A percentile compares a stretch with the other conserved stretches of the same genome.
Conservation (phyloP, 768 basidiomycete species). For the Strobilomyces confusus region DNA sequence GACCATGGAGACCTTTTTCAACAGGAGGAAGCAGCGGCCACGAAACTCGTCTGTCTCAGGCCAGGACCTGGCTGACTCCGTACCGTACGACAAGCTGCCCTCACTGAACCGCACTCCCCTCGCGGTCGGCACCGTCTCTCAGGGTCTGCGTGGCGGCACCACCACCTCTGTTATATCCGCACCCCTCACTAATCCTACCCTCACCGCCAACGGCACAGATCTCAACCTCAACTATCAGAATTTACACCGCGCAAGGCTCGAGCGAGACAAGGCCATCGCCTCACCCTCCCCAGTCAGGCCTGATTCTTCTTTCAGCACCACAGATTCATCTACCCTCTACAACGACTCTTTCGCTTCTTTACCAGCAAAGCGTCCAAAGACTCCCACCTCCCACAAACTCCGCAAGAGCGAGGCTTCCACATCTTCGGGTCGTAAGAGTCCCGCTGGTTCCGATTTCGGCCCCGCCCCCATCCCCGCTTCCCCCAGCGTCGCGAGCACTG, state of each 20-base stretch:
- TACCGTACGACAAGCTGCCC: slow-evolving; percentile 69
- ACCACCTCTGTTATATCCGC: slow-evolving; percentile 56
- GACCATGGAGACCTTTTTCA: slow-evolving; percentile 64
- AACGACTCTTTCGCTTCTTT: slow-evolving; percentile 44
- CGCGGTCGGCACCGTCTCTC: slow-evolving; percentile 51
- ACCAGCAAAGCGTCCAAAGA: slow-evolving; percentile 35
- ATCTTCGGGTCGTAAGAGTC: slow-evolving; percentile 46
- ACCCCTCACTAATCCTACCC: slow-evolving; percentile 78
- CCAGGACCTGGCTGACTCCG: slow-evolving; percentile 62
- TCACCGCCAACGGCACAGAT: slow-evolving; percentile 68
- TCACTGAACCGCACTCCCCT: slow-evolving; percentile 54
- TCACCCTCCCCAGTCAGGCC: slow-evolving; percentile 34
- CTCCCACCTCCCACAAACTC: slow-evolving; percentile 32
- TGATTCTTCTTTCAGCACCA: slow-evolving; percentile 49
- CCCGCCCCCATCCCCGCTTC: slow-evolving; percentile 36
- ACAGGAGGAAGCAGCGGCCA: slow-evolving; percentile 54
- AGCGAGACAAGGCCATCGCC: slow-evolving; percentile 46
- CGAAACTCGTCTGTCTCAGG: slow-evolving; percentile 59
- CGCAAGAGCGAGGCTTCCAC: slow-evolving; percentile 55
- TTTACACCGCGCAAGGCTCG: slow-evolving; percentile 46
- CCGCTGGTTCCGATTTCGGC: slow-evolving; percentile 52
- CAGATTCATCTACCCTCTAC: slow-evolving; percentile 58
- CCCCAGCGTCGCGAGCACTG: slow-evolving; percentile 29
- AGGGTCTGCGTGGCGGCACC: slow-evolving; percentile 44
- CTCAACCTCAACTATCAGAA: slow-evolving; percentile 61